Conservation (phyloP, 2,329 filamentous ascomycete species). For the Chrysoporthe deuterocubensis region DNA sequence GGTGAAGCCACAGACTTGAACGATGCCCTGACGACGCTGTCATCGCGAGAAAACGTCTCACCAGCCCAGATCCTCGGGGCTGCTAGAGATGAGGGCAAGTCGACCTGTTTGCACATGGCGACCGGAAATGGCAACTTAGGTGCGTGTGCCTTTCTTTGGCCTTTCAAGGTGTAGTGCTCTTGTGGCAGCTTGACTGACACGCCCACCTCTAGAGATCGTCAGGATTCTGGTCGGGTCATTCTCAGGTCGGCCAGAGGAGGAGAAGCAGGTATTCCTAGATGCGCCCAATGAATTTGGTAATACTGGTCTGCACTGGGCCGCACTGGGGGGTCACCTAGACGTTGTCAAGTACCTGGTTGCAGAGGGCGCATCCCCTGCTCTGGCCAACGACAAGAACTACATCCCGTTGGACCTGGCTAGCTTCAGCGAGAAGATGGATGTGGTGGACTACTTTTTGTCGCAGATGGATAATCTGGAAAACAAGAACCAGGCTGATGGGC, state of each 20-base stretch:
- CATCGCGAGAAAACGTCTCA: conserved; percentile 62
- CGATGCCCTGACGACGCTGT: conserved; percentile 60
- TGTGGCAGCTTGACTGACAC: not conserved
- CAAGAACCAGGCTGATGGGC: conserved; percentile 49
- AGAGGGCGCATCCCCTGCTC: conserved; percentile 74
- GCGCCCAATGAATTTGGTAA: conserved; percentile 81
- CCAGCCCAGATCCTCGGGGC: conserved; percentile 68
- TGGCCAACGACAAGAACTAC: conserved; percentile 84
- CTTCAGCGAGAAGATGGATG: conserved; percentile 68
- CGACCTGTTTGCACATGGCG: conserved; percentile 89
- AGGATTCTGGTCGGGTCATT: conserved; percentile 49
- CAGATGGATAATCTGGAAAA: conserved; percentile 53
- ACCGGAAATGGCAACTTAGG: conserved; percentile 86
- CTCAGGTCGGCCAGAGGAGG: conserved; percentile 42
- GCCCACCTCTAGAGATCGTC: conserved; percentile 46
- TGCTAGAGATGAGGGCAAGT: conserved; percentile 74
- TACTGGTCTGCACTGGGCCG: conserved; percentile 92
- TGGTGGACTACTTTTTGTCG: conserved; percentile 65
- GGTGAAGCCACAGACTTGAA: conserved; percentile 76
- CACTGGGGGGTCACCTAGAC: conserved; percentile 83
- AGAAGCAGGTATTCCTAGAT: conserved; percentile 63
- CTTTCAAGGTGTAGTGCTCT: no score
- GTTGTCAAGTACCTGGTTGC: conserved; percentile 78
- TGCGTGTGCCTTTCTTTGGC: conserved; percentile 45
- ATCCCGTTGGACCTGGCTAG: conserved; percentile 77